A percentile compares a stretch with the other conserved stretches of the same genome.
Conservation (phyloP, 1,284 basidiomycete genomes). For the Cryptococcus hybrid region DNA sequence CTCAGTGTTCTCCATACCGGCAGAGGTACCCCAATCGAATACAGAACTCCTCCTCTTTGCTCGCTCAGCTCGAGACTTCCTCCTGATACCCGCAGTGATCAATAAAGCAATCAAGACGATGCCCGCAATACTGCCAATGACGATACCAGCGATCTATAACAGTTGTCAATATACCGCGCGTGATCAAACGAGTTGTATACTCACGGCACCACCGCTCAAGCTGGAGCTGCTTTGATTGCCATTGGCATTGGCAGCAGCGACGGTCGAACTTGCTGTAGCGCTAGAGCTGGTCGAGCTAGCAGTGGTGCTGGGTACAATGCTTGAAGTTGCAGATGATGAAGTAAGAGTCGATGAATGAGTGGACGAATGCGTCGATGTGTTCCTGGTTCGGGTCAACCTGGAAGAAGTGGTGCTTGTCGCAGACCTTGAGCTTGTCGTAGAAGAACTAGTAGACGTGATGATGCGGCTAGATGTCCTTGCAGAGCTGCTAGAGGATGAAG, state of each 20-base stretch:
- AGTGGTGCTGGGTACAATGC: constrained; percentile 1
- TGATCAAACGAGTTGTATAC: neutral
- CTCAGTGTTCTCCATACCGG: constrained; percentile 26
- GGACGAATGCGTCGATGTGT: constrained; percentile 1
- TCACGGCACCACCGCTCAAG: constrained; percentile 31
- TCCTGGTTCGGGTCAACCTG: neutral
- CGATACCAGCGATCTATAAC: constrained; percentile 41
- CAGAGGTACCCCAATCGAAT: constrained; percentile 42
- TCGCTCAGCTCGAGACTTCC: constrained; percentile 29
- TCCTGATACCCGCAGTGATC: constrained; percentile 30
- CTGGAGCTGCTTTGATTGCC: constrained; percentile 26
- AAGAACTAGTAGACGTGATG: constrained; percentile 1
- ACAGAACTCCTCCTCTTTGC: constrained; percentile 36
- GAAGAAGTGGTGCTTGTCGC: constrained; percentile 3
- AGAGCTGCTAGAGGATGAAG: constrained; percentile 2
- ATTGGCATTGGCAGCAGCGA: constrained; percentile 3
- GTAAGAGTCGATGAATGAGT: neutral
- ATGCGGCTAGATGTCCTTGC: neutral
- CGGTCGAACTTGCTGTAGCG: constrained; percentile 3
- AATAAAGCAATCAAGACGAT: constrained; percentile 29
- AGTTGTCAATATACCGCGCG: neutral
- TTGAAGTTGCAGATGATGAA: neutral
- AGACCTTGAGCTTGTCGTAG: neutral
- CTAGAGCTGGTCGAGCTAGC: constrained; percentile 7
- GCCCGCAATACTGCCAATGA: constrained; percentile 36